Evolutionary conservation across 257 asterid genomes (phyloP).

Genomic region (Voacanga thouarsii): DNA sequence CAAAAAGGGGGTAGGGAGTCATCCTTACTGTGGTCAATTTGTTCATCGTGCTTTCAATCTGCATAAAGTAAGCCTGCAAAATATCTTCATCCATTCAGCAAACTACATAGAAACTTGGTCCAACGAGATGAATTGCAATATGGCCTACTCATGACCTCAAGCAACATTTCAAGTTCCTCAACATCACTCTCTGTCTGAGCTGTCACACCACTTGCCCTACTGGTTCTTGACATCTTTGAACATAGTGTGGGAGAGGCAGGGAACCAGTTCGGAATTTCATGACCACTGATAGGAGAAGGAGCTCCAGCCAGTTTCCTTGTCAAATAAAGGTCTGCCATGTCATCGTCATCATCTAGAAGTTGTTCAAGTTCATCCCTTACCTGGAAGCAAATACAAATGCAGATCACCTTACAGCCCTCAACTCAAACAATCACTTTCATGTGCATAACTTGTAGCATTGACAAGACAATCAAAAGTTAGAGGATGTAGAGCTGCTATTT

Average conservation of each 20-base stretch:
- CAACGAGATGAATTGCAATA: neutral
- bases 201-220: slow-evolving; percentile 47
- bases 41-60: slow-evolving; percentile 88
- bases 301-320: slow-evolving; percentile 54
- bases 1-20: too few species aligned
- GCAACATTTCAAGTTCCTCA: slow-evolving; percentile 94
- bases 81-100: neutral
- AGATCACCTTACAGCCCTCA: neutral
- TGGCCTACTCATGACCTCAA: slow-evolving; percentile 50
- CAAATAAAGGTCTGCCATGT: slow-evolving; percentile 87
- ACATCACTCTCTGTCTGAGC: slow-evolving; percentile 59
- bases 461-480: neutral
- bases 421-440: neutral
- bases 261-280: slow-evolving; percentile 42
- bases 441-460: neutral
- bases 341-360: slow-evolving; percentile 78
- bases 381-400: slow-evolving; percentile 26
- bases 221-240: slow-evolving; percentile 54
- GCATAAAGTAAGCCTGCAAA: slow-evolving; percentile 85
- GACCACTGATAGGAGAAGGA: slow-evolving; percentile 38
- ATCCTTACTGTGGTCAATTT: slow-evolving; percentile 63
- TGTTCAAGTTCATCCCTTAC: slow-evolving; percentile 92
- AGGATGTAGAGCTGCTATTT: neutral
- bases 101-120: neutral
- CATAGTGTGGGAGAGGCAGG: slow-evolving; percentile 42